Base-by-base conservation (phyloP, 805 yeast genomes). In the Wickerhamomyces subpelliculosus region DNA sequence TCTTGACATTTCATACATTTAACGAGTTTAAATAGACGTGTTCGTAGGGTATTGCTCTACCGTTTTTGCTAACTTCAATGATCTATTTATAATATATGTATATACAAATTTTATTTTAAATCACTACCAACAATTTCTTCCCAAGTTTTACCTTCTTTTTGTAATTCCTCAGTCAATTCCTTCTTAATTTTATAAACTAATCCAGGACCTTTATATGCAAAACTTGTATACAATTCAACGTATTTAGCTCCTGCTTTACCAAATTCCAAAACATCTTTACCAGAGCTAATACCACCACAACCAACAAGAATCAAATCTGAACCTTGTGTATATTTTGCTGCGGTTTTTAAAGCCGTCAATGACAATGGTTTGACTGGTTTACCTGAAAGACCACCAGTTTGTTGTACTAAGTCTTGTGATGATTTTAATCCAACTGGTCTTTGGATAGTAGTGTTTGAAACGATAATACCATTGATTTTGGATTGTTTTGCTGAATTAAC, bases 181-280 rank as follows among this genome's bases (percentile, higher is more conserved):
- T 72, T 72, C 43, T 78, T 76, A 43, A 83, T 67, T 49, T 71
- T 68, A 37, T 73, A 65, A 9, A 81, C 84, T 37, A 85, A 65
- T 3, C 95, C 95, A 1, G 97, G 96, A 1, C 97, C 97, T 55
- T 78, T 78, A 67, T 86, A 90, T 1, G 95, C 96, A 59, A 85
- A 85, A 2, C 94, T 78, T 3, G 97, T 89, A 65, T 88, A 87
- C 38, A 88, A 59, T 61, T 90, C 84, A 35, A 90, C 78, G 57
- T 80, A 84, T n/a, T 83, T 72, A 12, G 97, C 97, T 41, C 97
- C 97, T 1, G 96, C 95, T 53, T 76, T 78, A 25, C 93, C 96
- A 60, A 81, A 90, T 48, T 89, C 97, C 35, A 89, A 65, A 0
- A 89, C 97, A 56, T 90, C 97, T 46, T 78, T 70, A 39, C 96